Evolutionary conservation across 257 asterid species (phyloP).

Genomic region (Nicotiana paniculata): DNA sequence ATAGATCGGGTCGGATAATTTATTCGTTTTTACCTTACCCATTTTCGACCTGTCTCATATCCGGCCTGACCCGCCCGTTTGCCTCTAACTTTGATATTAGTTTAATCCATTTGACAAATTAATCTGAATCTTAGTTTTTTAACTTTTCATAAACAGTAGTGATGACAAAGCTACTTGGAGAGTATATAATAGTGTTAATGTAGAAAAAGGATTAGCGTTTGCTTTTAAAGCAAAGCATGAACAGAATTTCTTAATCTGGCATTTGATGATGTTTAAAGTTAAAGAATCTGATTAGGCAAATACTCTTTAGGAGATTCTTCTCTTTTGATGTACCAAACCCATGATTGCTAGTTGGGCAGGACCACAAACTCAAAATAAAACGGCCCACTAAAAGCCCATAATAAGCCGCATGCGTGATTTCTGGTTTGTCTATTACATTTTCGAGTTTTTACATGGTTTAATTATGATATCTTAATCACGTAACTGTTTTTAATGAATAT

Average conservation of each 20-base stretch:
- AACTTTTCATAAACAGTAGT: constrained; percentile 22
- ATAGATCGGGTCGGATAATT: no score
- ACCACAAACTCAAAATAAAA: constrained; percentile 17
- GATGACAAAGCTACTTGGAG: constrained; percentile 21
- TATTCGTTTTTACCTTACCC: no score
- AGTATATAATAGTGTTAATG: constrained; percentile 11
- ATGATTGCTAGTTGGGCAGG: constrained; percentile 31
- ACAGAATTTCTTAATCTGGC: constrained; percentile 5
- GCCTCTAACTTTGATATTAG: background rate
- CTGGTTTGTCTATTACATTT: constrained; percentile 14
- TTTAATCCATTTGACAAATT: background rate
- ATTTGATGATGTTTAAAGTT: constrained; percentile 6
- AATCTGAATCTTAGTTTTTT: constrained; percentile 3
- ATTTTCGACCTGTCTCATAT: no score
- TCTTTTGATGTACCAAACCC: constrained; percentile 17
- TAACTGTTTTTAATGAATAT: constrained; percentile 3
- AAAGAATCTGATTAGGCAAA: constrained; percentile 15
- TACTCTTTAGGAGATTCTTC: constrained; percentile 23
- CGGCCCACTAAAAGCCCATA: constrained; percentile 23
- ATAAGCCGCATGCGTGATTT: constrained; percentile 30
- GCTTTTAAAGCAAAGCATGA: constrained; percentile 15
- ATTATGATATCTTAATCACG: background rate
- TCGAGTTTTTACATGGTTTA: background rate
- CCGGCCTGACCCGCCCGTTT: no score
- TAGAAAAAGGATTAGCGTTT: constrained; percentile 13